Evolutionary conservation across 2,329 filamentous ascomycete genomes (phyloP).

Genomic region (Phialophora tarda): DNA sequence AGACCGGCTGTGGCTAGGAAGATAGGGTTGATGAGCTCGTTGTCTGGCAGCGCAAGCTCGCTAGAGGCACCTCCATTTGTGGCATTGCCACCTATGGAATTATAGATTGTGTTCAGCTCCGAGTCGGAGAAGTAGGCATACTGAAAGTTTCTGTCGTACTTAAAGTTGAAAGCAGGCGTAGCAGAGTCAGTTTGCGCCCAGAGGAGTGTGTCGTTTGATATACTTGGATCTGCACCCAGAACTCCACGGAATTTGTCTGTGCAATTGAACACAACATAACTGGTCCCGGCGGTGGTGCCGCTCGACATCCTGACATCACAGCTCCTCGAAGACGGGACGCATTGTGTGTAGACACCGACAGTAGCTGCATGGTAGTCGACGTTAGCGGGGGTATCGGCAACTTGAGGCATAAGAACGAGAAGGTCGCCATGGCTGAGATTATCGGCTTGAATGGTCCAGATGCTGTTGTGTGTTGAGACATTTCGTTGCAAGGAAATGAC

Average conservation of each 20-base stretch:
- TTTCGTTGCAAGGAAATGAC: constrained; percentile 17
- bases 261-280: constrained; percentile 23
- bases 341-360: constrained; percentile 18
- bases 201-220: constrained; percentile 10
- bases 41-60: constrained; percentile 11
- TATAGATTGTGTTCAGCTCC: constrained; percentile 10
- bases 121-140: constrained; percentile 23
- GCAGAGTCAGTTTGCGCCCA: constrained; percentile 18
- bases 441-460: constrained; percentile 3
- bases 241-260: constrained; percentile 24
- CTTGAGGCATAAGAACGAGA: constrained; percentile 17
- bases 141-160: constrained; percentile 20
- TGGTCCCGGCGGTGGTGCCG: background rate
- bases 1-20: constrained; percentile 16
- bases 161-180: constrained; percentile 19
- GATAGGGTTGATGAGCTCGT: constrained; percentile 16
- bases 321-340: constrained; percentile 7
- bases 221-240: constrained; percentile 3
- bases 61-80: constrained; percentile 2
- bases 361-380: constrained; percentile 15
- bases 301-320: constrained; percentile 10
- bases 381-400: background rate
- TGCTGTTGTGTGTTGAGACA: constrained; percentile 8
- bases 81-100: constrained; percentile 14
- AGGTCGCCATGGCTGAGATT: constrained; percentile 2